Evolutionary conservation across 2,329 filamentous ascomycete genomes (phyloP).

Genomic region (Clonostachys solani): DNA sequence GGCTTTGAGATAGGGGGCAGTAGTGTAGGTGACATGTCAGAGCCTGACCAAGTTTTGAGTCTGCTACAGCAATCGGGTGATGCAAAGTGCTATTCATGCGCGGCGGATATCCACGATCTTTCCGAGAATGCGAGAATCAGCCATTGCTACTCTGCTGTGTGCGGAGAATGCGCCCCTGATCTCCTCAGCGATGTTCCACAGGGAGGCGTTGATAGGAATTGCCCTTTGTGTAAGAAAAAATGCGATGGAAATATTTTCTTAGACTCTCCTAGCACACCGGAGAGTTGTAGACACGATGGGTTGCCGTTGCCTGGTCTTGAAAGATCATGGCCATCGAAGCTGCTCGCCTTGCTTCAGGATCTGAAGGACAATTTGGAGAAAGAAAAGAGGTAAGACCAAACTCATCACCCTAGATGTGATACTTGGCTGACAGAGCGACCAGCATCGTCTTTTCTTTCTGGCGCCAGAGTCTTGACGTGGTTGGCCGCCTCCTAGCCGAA

Average conservation of each 20-base stretch:
- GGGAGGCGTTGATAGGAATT: neutral
- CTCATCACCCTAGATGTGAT: neutral
- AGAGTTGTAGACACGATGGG: too few species aligned
- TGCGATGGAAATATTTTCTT: neutral
- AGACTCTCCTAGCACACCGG: neutral
- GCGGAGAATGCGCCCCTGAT: neutral
- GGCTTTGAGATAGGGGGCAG: neutral
- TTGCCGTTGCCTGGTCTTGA: too few species aligned
- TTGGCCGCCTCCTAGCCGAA: conserved; percentile 19
- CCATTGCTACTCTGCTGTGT: neutral
- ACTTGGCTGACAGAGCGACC: neutral
- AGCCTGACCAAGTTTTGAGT: neutral
- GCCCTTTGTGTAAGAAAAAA: neutral
- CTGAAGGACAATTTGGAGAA: neutral
- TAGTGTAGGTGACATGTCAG: neutral
- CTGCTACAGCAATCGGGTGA: neutral
- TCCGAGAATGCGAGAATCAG: neutral
- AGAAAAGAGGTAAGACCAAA: neutral
- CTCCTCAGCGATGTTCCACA: neutral
- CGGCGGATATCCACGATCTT: neutral
- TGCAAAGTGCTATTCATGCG: neutral
- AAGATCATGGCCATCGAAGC: neutral
- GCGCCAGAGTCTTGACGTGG: conserved; percentile 34
- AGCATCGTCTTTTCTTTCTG: conserved; percentile 43
- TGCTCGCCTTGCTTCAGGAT: neutral